A percentile compares a stretch with the other conserved stretches of the same genome.
Conservation (phyloP, 2,329 filamentous ascomycete species). For the Nothopassalora personata region DNA sequence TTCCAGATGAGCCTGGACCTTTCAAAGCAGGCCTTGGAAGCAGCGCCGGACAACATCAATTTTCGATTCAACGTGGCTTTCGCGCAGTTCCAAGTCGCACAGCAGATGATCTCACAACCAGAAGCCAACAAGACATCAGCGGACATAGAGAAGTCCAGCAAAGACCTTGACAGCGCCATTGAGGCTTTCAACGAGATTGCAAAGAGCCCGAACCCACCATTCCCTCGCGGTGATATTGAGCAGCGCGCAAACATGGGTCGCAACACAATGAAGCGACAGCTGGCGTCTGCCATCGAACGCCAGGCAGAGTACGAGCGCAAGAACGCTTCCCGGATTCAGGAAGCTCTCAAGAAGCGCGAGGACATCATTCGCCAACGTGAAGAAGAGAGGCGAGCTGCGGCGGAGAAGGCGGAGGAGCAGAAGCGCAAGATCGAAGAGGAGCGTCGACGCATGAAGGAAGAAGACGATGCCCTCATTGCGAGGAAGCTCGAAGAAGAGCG, state of each 20-base stretch:
- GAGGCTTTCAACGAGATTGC: constrained; percentile 58
- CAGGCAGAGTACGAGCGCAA: constrained; percentile 90
- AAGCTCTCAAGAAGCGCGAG: constrained; percentile 74
- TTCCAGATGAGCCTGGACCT: constrained; percentile 62
- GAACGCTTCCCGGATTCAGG: constrained; percentile 80
- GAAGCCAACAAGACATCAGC: constrained; percentile 72
- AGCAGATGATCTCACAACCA: constrained; percentile 66
- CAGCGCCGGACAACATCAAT: constrained; percentile 65
- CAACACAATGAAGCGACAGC: constrained; percentile 88
- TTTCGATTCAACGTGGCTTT: constrained; percentile 98
- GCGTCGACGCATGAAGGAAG: constrained; percentile 71
- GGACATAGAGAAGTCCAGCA: constrained; percentile 74
- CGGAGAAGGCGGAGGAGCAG: constrained; percentile 66
- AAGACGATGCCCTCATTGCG: constrained; percentile 65
- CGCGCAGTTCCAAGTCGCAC: constrained; percentile 89
- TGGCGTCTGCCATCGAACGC: constrained; percentile 75
- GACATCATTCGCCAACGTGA: constrained; percentile 73
- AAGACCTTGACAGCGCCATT: constrained; percentile 82
- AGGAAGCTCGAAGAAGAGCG: constrained; percentile 66
- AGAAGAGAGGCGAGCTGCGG: constrained; percentile 63
- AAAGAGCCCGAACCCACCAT: constrained; percentile 65
- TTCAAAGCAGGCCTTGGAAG: constrained; percentile 64
- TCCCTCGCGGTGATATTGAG: constrained; percentile 84
- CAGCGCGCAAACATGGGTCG: constrained; percentile 95
- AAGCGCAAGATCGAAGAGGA: constrained; percentile 82